A percentile compares a stretch with the other conserved stretches of the same genome.
These are phyloP conservation scores for Mortierella sp. DNA, from an alignment of 371 early-diverging fungal species.

Conservation along the genomic window DNA sequence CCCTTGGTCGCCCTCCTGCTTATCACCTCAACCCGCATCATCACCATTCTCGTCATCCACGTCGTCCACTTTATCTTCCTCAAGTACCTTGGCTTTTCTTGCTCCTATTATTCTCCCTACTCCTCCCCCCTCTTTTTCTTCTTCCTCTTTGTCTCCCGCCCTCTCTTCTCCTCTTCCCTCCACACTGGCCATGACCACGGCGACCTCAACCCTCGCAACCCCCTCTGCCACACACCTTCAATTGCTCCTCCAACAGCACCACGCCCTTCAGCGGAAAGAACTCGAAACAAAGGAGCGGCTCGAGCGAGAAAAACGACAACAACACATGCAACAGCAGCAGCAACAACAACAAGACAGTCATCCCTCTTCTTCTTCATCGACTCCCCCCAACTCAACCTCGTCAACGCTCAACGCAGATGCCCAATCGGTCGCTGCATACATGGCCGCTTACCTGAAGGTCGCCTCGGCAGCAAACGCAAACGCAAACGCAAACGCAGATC, in stretches of 20 bases:
- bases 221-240: constrained; percentile 38
- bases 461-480: constrained; percentile 12
- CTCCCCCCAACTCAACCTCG: not conserved
- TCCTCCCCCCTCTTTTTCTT: not conserved
- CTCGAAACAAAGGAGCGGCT: constrained; percentile 34
- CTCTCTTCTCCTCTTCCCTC: constrained; percentile 13
- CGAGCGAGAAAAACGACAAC: constrained; percentile 16
- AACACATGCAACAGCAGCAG: constrained; percentile 15
- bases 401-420: constrained; percentile 38
- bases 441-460: constrained; percentile 44
- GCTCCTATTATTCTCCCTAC: not conserved
- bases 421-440: constrained; percentile 53
- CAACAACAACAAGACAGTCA: not conserved
- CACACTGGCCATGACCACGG: constrained; percentile 5
- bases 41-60: not conserved
- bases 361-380: constrained; percentile 7
- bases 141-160: constrained; percentile 14
- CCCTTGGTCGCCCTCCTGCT: not conserved
- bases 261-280: constrained; percentile 45
- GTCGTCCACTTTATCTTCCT: constrained; percentile 7
- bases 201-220: constrained; percentile 4
- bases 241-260: constrained; percentile 53
- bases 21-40: constrained; percentile 1
- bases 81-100: constrained; percentile 8
- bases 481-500: constrained; percentile 14